A percentile compares a stretch with the other conserved stretches of the same genome.
These are phyloP conservation scores for Bruguiera parviflora DNA, from an alignment of 345 rosid genomes.

Conservation along the genomic window DNA sequence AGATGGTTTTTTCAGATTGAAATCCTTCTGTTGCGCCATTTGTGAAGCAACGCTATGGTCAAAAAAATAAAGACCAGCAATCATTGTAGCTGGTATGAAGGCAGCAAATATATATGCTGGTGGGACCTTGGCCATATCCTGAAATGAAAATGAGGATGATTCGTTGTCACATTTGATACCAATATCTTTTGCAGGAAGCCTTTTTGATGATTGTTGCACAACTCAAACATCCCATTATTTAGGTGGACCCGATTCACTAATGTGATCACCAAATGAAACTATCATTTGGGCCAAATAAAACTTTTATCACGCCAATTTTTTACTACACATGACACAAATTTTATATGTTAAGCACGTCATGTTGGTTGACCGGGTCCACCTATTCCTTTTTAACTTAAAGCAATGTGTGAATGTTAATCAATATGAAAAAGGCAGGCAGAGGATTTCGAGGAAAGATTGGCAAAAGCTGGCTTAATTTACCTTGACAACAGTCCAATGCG, in stretches of 20 bases:
- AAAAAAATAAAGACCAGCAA: conserved; percentile 22
- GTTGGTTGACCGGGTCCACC: no score
- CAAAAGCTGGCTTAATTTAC: conserved; percentile 9
- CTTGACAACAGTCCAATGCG: conserved; percentile 42
- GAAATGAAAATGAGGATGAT: neutral
- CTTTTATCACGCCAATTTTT: no score
- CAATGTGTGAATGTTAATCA: neutral
- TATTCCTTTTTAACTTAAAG: no score
- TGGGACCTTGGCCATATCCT: conserved; percentile 21
- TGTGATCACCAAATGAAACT: no score
- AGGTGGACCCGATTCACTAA: no score
- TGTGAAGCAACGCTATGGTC: conserved; percentile 24
- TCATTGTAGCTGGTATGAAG: conserved; percentile 11
- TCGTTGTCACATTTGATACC: neutral
- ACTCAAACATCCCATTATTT: no score
- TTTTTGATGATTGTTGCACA: neutral
- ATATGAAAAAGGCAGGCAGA: neutral
- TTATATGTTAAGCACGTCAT: no score
- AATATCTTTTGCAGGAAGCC: neutral
- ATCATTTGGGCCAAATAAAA: no score
- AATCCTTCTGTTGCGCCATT: conserved; percentile 20
- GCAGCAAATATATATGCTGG: conserved; percentile 5
- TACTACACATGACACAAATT: no score
- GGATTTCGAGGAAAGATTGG: neutral
- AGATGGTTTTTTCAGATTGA: conserved; percentile 21